A percentile compares a stretch with the other conserved stretches of the same genome.
Conservation (phyloP, 441 rosid species). For the Mallotus repandus region DNA sequence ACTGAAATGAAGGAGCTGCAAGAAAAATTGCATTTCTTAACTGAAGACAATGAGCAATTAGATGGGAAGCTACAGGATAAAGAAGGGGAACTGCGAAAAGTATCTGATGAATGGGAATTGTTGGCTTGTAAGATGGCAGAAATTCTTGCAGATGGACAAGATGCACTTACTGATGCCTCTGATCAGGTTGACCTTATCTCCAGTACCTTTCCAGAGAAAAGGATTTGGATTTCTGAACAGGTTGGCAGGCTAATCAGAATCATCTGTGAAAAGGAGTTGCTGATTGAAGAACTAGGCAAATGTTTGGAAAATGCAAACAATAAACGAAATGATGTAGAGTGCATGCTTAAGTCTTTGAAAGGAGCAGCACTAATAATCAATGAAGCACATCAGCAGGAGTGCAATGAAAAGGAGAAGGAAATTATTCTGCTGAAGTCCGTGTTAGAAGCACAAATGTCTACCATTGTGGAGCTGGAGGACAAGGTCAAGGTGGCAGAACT, state of each 20-base stretch:
- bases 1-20: slow-evolving; percentile 56
- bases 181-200: slow-evolving; percentile 74
- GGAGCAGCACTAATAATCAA: slow-evolving; percentile 81
- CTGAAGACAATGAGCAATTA: slow-evolving; percentile 62
- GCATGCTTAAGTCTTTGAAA: slow-evolving; percentile 84
- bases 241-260: slow-evolving; percentile 64
- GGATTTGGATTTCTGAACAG: slow-evolving; percentile 93
- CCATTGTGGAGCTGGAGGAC: slow-evolving; percentile 52
- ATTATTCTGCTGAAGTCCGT: slow-evolving; percentile 54
- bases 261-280: slow-evolving; percentile 68
- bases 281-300: slow-evolving; percentile 79
- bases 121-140: slow-evolving; percentile 75
- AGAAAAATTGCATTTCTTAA: slow-evolving; percentile 42
- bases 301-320: slow-evolving; percentile 83
- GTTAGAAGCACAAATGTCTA: slow-evolving; percentile 48
- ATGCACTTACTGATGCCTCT: slow-evolving; percentile 67
- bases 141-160: slow-evolving; percentile 70
- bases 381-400: slow-evolving; percentile 91
- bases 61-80: slow-evolving; percentile 55
- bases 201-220: slow-evolving; percentile 65
- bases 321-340: slow-evolving; percentile 70
- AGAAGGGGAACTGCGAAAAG: slow-evolving; percentile 53
- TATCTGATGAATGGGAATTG: slow-evolving; percentile 77
- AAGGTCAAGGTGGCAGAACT: slow-evolving; percentile 56
- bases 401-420: slow-evolving; percentile 70